Conservation (phyloP, 441 rosid genomes). For the Brassica balearica region DNA sequence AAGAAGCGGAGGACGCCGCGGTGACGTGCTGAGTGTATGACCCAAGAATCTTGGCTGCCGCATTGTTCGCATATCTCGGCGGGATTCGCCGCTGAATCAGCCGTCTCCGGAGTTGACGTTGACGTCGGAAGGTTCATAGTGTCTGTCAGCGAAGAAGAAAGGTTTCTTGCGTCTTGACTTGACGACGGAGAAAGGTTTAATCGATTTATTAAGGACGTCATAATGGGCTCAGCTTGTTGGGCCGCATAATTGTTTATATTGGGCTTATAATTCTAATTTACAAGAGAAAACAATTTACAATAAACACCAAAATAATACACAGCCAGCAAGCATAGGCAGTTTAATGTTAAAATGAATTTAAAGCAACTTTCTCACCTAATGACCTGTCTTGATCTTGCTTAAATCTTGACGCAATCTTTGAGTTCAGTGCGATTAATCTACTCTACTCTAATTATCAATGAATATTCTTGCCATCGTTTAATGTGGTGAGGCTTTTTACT, state of each 20-base stretch:
- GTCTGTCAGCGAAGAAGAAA: conserved; percentile 9
- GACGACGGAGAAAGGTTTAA: not conserved
- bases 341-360: not conserved
- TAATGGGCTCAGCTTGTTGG: not conserved
- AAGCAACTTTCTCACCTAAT: not conserved
- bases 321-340: not conserved
- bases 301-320: not conserved
- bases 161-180: not conserved
- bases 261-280: conserved; percentile 13
- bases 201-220: not conserved
- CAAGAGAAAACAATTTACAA: not conserved
- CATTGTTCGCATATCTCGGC: conserved; percentile 53
- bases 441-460: not conserved
- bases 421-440: no score
- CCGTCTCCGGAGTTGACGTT: conserved; percentile 17
- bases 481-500: not conserved
- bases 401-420: no score
- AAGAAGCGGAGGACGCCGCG: conserved; percentile 58
- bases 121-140: conserved; percentile 36
- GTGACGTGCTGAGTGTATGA: conserved; percentile 70
- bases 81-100: not conserved
- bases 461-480: not conserved
- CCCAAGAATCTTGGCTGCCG: conserved; percentile 47
- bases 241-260: not conserved
- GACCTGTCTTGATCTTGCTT: not conserved